Conservation (phyloP, 2,329 filamentous ascomycete species). For the Rugonectria rugulosa region DNA sequence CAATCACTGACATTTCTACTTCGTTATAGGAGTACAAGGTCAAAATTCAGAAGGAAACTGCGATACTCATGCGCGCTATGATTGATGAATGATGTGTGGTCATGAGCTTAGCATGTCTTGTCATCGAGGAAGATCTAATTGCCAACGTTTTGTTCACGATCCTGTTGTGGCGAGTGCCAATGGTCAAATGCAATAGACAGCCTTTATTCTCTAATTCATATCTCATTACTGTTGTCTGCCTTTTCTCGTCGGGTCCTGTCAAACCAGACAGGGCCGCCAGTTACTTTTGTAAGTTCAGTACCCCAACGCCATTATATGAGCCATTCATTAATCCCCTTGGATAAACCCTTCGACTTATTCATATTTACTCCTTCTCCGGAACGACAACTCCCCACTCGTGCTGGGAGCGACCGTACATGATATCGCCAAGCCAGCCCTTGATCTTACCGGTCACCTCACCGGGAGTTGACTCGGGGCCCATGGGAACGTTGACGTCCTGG, state of each 20-base stretch:
- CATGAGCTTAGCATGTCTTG: neutral
- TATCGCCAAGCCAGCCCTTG: slow-evolving; percentile 73
- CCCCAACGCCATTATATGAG: slow-evolving; percentile 38
- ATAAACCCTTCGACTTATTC: neutral
- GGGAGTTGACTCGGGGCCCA: slow-evolving; percentile 57
- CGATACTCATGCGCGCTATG: slow-evolving; percentile 39
- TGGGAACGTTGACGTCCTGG: slow-evolving; percentile 67
- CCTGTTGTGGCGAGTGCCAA: neutral
- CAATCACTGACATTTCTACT: slow-evolving; percentile 2
- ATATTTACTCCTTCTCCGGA: slow-evolving; percentile 60
- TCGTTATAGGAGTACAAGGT: slow-evolving; percentile 39
- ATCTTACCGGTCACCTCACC: slow-evolving; percentile 67
- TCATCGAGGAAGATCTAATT: neutral
- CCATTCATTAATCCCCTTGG: neutral
- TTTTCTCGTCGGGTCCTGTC: slow-evolving; percentile 6
- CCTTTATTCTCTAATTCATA: slow-evolving; percentile 33
- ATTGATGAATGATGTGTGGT: slow-evolving; percentile 21
- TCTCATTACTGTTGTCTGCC: slow-evolving; percentile 28
- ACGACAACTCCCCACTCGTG: slow-evolving; percentile 77
- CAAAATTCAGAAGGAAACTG: slow-evolving; percentile 35
- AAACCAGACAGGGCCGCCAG: slow-evolving; percentile 14
- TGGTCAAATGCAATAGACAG: slow-evolving; percentile 22
- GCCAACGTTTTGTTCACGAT: neutral
- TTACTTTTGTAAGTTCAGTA: slow-evolving; percentile 28
- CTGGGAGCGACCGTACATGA: slow-evolving; percentile 76